phyloP scores from a whole-genome alignment of 1,139 yeast species.

The Meyerozyma carpophila region DNA sequence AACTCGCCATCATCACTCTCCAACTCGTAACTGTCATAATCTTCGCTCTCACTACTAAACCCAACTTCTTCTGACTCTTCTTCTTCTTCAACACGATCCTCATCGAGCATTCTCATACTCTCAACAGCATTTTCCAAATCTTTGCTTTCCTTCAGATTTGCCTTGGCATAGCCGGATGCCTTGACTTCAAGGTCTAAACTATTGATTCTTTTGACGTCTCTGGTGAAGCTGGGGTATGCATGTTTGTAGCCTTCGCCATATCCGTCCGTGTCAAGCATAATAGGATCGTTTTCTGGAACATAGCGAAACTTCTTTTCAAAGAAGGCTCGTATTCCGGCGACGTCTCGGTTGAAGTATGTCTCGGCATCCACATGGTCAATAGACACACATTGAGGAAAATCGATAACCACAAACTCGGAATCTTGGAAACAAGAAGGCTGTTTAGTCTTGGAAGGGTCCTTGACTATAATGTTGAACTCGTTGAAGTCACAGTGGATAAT shows the following conservation, averaged over 20 bases:
- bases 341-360: conserved; percentile 84
- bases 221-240: conserved; percentile 72
- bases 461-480: conserved; percentile 89
- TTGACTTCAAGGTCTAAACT: conserved; percentile 76
- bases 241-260: conserved; percentile 74
- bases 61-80: conserved; percentile 19
- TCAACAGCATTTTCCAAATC: conserved; percentile 74
- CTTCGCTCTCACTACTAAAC: conserved; percentile 13
- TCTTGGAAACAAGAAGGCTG: conserved; percentile 49
- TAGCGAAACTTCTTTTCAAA: conserved; percentile 76
- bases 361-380: conserved; percentile 88
- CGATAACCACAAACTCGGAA: conserved; percentile 78
- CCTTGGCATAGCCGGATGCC: conserved; percentile 87
- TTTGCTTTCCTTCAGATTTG: conserved; percentile 44
- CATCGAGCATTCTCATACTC: conserved; percentile 47
- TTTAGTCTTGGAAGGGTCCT: conserved; percentile 34
- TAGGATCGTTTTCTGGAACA: conserved; percentile 54
- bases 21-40: conserved; percentile 19
- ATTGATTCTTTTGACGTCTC: conserved; percentile 67
- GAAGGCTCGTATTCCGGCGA: conserved; percentile 78
- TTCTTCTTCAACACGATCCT: conserved; percentile 22
- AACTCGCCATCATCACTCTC: conserved; percentile 29
- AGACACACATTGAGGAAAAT: conserved; percentile 97
- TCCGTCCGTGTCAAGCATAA: conserved; percentile 73
- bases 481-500: conserved; percentile 95